Evolutionary conservation across 805 yeast species (phyloP).

Genomic region (Saccharomycopsis fodiens): DNA sequence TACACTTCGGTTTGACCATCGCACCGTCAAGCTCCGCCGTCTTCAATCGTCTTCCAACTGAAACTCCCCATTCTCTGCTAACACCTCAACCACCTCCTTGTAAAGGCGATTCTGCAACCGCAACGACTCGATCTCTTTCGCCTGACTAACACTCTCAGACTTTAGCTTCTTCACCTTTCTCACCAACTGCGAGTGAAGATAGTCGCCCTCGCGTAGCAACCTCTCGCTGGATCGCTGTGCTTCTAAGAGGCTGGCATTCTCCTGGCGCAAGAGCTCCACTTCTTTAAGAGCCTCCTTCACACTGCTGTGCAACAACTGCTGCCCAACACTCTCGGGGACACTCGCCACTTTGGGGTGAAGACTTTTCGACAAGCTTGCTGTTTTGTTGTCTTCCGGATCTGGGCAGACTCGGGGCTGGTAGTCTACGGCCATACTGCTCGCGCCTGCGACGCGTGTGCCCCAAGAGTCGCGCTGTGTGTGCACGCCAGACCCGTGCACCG

Average conservation of each 20-base stretch:
- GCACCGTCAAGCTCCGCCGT: too few relatives aligned
- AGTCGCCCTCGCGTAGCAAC: neutral
- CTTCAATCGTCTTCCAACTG: too few relatives aligned
- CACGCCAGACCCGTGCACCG: neutral
- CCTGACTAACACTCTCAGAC: neutral
- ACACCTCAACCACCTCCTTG: neutral
- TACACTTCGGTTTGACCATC: too few relatives aligned
- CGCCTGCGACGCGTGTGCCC: neutral
- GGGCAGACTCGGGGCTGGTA: neutral
- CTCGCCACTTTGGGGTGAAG: neutral
- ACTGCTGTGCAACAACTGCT: neutral
- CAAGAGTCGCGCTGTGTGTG: neutral
- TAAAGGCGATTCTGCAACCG: constrained; percentile 1
- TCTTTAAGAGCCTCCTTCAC: neutral
- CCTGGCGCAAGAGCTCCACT: neutral
- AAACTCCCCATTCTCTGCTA: neutral
- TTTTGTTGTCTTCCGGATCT: neutral
- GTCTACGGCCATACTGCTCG: neutral
- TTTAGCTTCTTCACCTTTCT: constrained; percentile 2
- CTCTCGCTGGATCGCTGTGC: neutral
- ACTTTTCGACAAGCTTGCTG: neutral
- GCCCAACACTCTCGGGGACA: neutral
- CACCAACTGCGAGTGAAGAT: neutral
- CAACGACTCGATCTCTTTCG: constrained; percentile 1
- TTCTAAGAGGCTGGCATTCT: neutral